Base-by-base conservation (phyloP, 805 yeast species). In the Lipomyces sp. region DNA sequence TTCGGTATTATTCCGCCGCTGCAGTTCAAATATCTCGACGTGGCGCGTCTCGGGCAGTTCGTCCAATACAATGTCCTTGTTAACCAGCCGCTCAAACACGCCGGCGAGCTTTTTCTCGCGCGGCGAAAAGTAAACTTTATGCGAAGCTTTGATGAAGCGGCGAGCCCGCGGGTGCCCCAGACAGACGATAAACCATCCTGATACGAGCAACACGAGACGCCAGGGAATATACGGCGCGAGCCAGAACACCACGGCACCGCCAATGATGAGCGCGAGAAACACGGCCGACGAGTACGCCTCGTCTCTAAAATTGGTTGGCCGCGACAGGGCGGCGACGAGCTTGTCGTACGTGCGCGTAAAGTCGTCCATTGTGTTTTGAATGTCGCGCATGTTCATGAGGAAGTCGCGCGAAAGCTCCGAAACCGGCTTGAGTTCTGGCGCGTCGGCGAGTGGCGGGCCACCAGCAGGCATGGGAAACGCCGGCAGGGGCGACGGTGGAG, bases 21-120 rank as follows among this genome's bases (percentile, higher is more conserved):
- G 85, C 22, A 89, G 73, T 65, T 89, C 95, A 65, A 75, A 90
- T 1, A 90, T 72, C 62, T 89, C 95, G 6, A 86, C 89, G n/a
- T 70, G 65, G 39, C 79, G 71, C 0, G 70, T 65, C 42, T 81
- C 82, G 0, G 88, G 83, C 0, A 76, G 69, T 50, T 82, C 88
- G 63, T 86, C 95, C n/a, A 86, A 70, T 22, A 64, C 55, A 7
- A 89, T 78, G 54, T 80, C 79, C 21, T 69, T 65, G 45, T 75
- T 64, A 45, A 74, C 75, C 34, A 69, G 66, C 35, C 61, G 66
- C 23, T 68, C 69, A 3, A 71, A 63, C 3, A 67, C 50, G 49
- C 66, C 62, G 39, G 68, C 68, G 41, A 70, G 49, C 29, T 59
- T 67, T 32, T 58, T 53, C 51, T 62, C 67, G 41, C 67, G 63